phyloP scores from a whole-genome alignment of 306 rosid species.

The Pyrus communis region DNA sequence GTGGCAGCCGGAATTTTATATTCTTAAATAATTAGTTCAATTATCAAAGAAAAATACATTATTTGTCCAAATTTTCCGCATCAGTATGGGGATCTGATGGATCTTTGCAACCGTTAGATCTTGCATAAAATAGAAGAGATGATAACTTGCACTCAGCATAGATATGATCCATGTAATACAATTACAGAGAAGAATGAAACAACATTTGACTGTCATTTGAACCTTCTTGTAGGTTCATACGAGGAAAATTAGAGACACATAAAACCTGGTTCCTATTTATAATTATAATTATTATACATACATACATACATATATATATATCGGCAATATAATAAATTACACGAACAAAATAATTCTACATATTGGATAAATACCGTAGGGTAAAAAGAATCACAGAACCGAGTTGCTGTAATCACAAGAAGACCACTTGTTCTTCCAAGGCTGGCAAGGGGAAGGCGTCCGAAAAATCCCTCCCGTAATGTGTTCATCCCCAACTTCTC shows the following conservation, averaged over 20 bases:
- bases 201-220: conserved; percentile 7
- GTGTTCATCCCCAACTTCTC: conserved; percentile 13
- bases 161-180: conserved; percentile 4
- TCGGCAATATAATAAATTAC: conserved; percentile 25
- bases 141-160: neutral
- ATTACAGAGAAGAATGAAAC: conserved; percentile 8
- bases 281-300: no score
- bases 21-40: neutral
- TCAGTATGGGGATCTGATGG: neutral
- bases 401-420: conserved; percentile 16
- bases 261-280: conserved; percentile 35
- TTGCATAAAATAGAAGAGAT: neutral
- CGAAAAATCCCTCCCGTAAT: conserved; percentile 12
- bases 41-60: neutral
- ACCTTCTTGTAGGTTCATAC: neutral
- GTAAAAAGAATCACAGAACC: conserved; percentile 41
- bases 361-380: neutral
- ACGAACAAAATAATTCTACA: conserved; percentile 45
- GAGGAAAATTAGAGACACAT: neutral
- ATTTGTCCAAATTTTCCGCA: neutral
- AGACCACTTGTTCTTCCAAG: conserved; percentile 22
- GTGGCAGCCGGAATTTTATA: neutral
- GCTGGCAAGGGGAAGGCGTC: neutral
- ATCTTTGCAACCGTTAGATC: neutral
- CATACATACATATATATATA: no score